Percentiles rank a stretch among this genome's conserved stretches.
Evolutionary conservation across 352 stramenopile species (phyloP).

Genomic region (Pythium insidiosum): DNA sequence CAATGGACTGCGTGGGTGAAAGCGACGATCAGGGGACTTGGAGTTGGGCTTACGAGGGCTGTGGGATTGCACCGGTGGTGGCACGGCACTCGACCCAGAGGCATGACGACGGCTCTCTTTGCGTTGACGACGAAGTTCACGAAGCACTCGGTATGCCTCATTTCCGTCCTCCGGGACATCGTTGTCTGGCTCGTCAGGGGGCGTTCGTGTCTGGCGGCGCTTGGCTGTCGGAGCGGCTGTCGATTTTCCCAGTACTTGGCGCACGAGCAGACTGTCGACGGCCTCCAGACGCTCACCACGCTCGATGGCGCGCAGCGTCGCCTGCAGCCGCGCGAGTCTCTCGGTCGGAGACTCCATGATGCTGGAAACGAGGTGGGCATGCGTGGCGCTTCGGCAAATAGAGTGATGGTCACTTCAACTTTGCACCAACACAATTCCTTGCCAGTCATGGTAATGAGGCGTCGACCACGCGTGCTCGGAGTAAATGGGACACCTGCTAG

Average conservation of each 20-base stretch:
- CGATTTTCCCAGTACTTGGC: constrained; percentile 36
- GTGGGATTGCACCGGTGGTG: neutral
- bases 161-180: neutral
- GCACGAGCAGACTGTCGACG: constrained; percentile 42
- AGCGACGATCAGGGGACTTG: too few species aligned
- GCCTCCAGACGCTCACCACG: constrained; percentile 31
- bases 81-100: neutral
- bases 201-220: neutral
- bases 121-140: constrained; percentile 20
- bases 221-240: constrained; percentile 1
- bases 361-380: too few species aligned
- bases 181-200: neutral
- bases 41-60: too few species aligned
- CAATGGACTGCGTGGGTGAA: too few species aligned
- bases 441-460: too few species aligned
- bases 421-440: too few species aligned
- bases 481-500: too few species aligned
- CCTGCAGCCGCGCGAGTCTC: constrained; percentile 35
- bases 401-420: too few species aligned
- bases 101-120: constrained; percentile 6
- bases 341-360: too few species aligned
- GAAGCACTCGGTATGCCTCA: constrained; percentile 34
- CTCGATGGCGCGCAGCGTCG: constrained; percentile 45
- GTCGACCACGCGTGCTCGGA: too few species aligned
- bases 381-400: too few species aligned